Conservation (phyloP, 768 basidiomycete species). For the Tephrocybe rancida region DNA sequence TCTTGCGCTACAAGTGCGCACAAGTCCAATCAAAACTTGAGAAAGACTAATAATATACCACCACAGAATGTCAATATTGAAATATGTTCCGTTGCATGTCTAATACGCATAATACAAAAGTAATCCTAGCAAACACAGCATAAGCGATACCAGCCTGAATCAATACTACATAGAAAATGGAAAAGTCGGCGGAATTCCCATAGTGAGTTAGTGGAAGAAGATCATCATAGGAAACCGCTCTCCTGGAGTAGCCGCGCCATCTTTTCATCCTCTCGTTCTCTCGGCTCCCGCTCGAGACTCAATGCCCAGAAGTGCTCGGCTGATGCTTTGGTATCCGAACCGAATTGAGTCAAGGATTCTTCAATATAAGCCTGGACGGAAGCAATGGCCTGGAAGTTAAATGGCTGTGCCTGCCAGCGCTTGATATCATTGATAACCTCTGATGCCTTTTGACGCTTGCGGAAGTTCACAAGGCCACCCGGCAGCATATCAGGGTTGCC, state of each 20-base stretch:
- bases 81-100: not conserved
- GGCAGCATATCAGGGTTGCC: conserved; percentile 87
- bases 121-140: conserved; percentile 16
- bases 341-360: conserved; percentile 73
- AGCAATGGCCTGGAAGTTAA: conserved; percentile 76
- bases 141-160: conserved; percentile 23
- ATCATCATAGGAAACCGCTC: conserved; percentile 75
- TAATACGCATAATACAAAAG: conserved; percentile 8
- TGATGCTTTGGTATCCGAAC: conserved; percentile 65
- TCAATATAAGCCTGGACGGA: conserved; percentile 76
- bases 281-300: conserved; percentile 86
- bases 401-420: conserved; percentile 90
- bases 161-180: conserved; percentile 15
- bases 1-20: no score
- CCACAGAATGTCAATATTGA: not conserved
- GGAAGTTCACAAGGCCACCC: conserved; percentile 88
- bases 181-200: no score
- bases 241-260: conserved; percentile 90
- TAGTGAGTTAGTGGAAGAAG: not conserved
- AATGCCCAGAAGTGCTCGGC: conserved; percentile 84
- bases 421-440: conserved; percentile 97
- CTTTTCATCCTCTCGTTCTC: conserved; percentile 96
- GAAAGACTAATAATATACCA: not conserved
- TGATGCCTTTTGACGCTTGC: conserved; percentile 93
- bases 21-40: no score